Percentiles rank a stretch among this genome's conserved stretches.
These are phyloP conservation scores for Basipetospora chlamydospora DNA, from an alignment of 2,329 filamentous ascomycete species.

Conservation along the genomic window DNA sequence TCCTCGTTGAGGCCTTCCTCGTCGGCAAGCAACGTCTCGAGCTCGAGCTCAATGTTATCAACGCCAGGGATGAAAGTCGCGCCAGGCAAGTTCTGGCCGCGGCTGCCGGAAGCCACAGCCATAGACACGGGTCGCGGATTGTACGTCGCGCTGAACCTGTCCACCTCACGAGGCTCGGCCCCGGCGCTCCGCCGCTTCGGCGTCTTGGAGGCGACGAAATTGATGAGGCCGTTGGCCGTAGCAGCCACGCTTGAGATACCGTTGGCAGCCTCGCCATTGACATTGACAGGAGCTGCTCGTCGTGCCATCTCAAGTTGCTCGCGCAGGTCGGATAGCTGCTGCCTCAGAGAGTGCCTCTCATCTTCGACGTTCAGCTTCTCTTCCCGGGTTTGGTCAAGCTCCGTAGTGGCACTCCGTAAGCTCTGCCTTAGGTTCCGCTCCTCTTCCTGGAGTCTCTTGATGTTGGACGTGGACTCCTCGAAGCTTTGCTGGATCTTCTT, in stretches of 20 bases:
- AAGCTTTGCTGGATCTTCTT: slow-evolving; percentile 77
- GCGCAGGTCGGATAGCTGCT: slow-evolving; percentile 79
- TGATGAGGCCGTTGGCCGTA: slow-evolving; percentile 69
- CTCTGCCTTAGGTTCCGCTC: slow-evolving; percentile 75
- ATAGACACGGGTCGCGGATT: slow-evolving; percentile 94
- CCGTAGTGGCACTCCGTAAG: slow-evolving; percentile 61
- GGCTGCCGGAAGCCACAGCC: slow-evolving; percentile 60
- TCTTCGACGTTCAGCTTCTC: slow-evolving; percentile 63
- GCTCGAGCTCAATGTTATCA: slow-evolving; percentile 88
- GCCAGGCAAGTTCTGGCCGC: slow-evolving; percentile 52
- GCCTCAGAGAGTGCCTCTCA: slow-evolving; percentile 72
- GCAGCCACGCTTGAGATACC: slow-evolving; percentile 27
- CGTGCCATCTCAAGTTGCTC: slow-evolving; percentile 85
- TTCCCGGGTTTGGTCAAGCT: slow-evolving; percentile 67
- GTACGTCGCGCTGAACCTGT: slow-evolving; percentile 84
- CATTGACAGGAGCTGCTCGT: slow-evolving; percentile 61
- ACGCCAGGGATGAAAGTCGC: slow-evolving; percentile 65
- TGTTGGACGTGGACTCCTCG: slow-evolving; percentile 77
- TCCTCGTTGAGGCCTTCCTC: slow-evolving; percentile 95
- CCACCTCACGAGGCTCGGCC: slow-evolving; percentile 68
- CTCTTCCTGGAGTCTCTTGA: slow-evolving; percentile 90
- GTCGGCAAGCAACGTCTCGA: slow-evolving; percentile 85
- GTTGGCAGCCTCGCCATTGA: slow-evolving; percentile 46
- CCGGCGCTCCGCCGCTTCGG: slow-evolving; percentile 88
- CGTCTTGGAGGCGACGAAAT: slow-evolving; percentile 92